Evolutionary conservation across 2,329 filamentous ascomycete genomes (phyloP).

Genomic region (Leptographium wingfieldii): DNA sequence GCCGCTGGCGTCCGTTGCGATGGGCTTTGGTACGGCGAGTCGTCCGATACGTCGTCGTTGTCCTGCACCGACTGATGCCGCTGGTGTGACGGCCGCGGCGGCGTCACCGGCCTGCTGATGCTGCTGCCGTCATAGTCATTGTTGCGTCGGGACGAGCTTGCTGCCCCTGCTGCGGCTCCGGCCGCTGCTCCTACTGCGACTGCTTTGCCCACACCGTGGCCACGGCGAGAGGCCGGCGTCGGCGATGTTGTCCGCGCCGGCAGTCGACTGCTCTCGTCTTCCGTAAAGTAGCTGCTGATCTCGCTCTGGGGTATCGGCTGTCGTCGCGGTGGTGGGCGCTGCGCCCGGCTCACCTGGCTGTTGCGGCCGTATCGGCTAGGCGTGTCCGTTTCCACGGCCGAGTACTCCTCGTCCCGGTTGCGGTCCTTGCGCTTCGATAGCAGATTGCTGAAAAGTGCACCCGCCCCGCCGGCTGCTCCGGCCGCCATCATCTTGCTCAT

Average conservation of each 20-base stretch:
- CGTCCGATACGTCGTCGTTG: constrained; percentile 41
- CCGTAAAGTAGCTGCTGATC: constrained; percentile 28
- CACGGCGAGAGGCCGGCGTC: constrained; percentile 27
- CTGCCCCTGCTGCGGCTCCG: constrained; percentile 27
- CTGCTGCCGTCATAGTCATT: neutral
- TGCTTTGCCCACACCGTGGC: neutral
- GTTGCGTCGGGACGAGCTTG: neutral
- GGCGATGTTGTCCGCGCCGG: constrained; percentile 27
- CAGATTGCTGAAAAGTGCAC: constrained; percentile 46
- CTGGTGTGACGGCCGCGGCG: constrained; percentile 34
- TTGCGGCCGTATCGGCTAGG: constrained; percentile 34
- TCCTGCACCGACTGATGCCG: constrained; percentile 24
- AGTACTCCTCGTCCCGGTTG: constrained; percentile 40
- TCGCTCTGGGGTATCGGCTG: constrained; percentile 26
- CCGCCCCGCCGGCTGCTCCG: constrained; percentile 50
- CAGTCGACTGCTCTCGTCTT: constrained; percentile 11
- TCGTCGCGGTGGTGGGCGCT: constrained; percentile 14
- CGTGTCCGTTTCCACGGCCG: constrained; percentile 49
- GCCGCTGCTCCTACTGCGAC: neutral
- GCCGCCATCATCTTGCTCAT: constrained; percentile 47
- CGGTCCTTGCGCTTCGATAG: constrained; percentile 37
- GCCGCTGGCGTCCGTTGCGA: constrained; percentile 39
- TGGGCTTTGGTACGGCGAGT: constrained; percentile 47
- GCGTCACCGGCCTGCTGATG: constrained; percentile 29
- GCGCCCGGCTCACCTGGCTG: neutral